These are phyloP conservation scores for Paragyromitra xinjiangensis DNA, from an alignment of 495 filamentous ascomycete genomes.

Conservation along the genomic window DNA sequence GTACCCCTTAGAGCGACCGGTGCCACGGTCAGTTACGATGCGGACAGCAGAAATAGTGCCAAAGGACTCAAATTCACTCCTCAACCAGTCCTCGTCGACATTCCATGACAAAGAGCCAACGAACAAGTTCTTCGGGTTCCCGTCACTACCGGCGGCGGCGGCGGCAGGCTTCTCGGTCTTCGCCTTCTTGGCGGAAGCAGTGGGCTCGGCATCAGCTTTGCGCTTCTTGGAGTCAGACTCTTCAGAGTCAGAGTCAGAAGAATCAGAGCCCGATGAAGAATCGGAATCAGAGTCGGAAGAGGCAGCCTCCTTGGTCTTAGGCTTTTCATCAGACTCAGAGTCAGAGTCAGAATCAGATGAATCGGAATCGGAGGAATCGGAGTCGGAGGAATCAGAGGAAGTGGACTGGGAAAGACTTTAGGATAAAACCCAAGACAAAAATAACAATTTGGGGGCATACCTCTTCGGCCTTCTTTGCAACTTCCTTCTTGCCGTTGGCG, in stretches of 20 bases:
- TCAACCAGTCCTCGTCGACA: constrained; percentile 89
- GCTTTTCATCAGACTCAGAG: constrained; percentile 61
- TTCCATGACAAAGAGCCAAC: constrained; percentile 95
- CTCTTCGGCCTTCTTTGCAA: constrained; percentile 49
- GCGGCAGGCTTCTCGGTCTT: constrained; percentile 69
- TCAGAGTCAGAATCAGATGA: constrained; percentile 55
- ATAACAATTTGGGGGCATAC: constrained; percentile 34
- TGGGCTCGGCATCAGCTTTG: constrained; percentile 76
- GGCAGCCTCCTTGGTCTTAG: constrained; percentile 60
- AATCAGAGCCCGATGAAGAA: constrained; percentile 62
- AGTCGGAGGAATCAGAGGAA: constrained; percentile 56
- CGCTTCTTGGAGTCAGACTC: constrained; percentile 78
- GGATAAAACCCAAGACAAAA: constrained; percentile 37
- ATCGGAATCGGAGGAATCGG: constrained; percentile 58
- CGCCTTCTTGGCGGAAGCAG: constrained; percentile 77
- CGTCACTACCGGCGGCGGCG: constrained; percentile 23
- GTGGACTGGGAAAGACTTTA: constrained; percentile 57
- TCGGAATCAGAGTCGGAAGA: constrained; percentile 61
- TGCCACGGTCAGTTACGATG: constrained; percentile 83
- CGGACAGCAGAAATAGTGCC: constrained; percentile 78
- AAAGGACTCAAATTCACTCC: constrained; percentile 83
- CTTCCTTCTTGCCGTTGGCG: constrained; percentile 59
- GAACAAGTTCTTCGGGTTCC: constrained; percentile 73
- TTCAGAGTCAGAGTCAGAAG: constrained; percentile 60
- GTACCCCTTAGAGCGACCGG: constrained; percentile 85